Evolutionary conservation across 352 stramenopile genomes (phyloP).

Genomic region (Globisporangium rhizosaccharum): DNA sequence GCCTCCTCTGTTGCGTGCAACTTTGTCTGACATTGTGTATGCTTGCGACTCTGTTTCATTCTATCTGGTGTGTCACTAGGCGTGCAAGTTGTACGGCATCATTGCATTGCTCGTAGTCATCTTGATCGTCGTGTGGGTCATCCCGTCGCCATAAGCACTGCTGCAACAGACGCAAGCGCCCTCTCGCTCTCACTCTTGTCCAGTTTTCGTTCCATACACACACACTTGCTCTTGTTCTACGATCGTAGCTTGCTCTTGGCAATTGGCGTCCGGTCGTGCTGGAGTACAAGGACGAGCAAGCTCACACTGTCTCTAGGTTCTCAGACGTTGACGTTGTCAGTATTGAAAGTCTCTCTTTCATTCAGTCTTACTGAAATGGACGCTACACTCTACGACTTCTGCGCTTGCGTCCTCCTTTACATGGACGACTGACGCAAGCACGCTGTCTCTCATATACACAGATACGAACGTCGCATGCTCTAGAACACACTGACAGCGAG

Average conservation of each 20-base stretch:
- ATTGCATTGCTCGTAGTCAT: slow-evolving; percentile 64
- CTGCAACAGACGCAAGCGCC: not conserved
- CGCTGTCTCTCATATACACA: not conserved
- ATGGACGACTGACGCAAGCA: not conserved
- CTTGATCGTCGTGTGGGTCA: slow-evolving; percentile 53
- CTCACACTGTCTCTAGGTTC: no score
- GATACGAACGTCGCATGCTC: not conserved
- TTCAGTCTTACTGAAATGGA: not conserved
- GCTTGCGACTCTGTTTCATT: no score
- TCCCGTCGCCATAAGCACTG: slow-evolving; percentile 19
- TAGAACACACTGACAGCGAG: not conserved
- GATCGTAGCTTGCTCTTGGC: no score
- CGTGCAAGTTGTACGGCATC: slow-evolving; percentile 67
- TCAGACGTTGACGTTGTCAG: no score
- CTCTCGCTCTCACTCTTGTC: not conserved
- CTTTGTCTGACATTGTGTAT: slow-evolving; percentile 4
- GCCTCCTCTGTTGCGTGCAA: slow-evolving; percentile 17
- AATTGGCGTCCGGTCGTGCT: no score
- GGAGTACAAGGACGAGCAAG: no score
- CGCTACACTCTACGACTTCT: not conserved
- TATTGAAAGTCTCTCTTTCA: no score
- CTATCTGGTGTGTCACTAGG: no score
- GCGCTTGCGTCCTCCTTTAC: not conserved
- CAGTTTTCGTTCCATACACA: slow-evolving; percentile 3
- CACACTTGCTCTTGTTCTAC: not conserved